A percentile compares a stretch with the other conserved stretches of the same genome.
Evolutionary conservation across 2,329 filamentous ascomycete genomes (phyloP).

Genomic region (Ceratocystiopsis minuta): DNA sequence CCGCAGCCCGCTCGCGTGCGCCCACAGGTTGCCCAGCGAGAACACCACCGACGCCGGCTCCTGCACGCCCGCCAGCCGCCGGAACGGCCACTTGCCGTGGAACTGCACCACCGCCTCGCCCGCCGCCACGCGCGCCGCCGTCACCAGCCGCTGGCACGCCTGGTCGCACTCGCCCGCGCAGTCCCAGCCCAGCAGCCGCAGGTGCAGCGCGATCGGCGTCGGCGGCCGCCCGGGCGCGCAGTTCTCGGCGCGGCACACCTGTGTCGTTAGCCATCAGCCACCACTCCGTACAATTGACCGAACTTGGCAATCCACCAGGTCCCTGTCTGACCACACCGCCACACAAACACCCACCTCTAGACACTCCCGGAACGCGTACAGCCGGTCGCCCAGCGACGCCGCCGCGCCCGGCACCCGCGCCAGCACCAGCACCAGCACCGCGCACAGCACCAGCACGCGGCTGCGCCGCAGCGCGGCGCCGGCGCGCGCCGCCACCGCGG

Average conservation of each 20-base stretch:
- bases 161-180: constrained; percentile 95
- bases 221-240: constrained; percentile 42
- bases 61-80: constrained; percentile 78
- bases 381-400: constrained; percentile 66
- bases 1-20: constrained; percentile 60
- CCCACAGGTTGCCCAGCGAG: constrained; percentile 76
- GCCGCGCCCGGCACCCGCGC: constrained; percentile 26
- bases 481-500: not conserved
- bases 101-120: constrained; percentile 67
- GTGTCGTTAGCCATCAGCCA: not conserved
- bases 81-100: constrained; percentile 98
- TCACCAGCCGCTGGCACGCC: constrained; percentile 88
- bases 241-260: constrained; percentile 71
- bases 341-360: no score
- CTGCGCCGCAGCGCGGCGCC: not conserved
- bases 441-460: not conserved
- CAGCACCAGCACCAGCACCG: constrained; percentile 3
- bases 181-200: constrained; percentile 76
- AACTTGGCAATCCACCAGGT: no score
- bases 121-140: constrained; percentile 46
- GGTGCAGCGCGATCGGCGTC: constrained; percentile 58
- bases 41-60: constrained; percentile 90
- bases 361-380: constrained; percentile 78
- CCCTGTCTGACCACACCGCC: no score
- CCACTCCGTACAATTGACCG: no score